These are phyloP conservation scores for Pseudotulostoma volvatum DNA, from an alignment of 495 filamentous ascomycete species.

Conservation along the genomic window DNA sequence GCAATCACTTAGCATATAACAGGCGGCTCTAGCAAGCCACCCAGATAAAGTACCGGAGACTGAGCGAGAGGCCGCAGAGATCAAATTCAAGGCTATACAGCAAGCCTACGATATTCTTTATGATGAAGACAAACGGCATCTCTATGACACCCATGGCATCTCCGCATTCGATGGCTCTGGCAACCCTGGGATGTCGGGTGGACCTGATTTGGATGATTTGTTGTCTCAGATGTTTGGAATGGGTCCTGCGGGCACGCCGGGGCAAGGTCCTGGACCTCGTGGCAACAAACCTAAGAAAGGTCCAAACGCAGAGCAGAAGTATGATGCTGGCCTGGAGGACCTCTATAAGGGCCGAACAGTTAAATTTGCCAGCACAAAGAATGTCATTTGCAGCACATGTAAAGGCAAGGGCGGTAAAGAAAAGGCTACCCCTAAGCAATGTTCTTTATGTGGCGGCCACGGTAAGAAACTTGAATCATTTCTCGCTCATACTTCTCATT, in stretches of 20 bases:
- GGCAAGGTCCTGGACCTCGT: conserved; percentile 40
- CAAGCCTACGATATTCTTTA: conserved; percentile 95
- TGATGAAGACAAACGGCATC: conserved; percentile 80
- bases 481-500: not conserved
- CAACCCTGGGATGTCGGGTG: conserved; percentile 48
- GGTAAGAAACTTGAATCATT: conserved; percentile 23
- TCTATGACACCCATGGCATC: conserved; percentile 94
- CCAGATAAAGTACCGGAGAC: conserved; percentile 91
- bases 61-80: conserved; percentile 66
- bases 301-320: conserved; percentile 72
- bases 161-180: conserved; percentile 65
- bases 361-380: conserved; percentile 85
- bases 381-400: conserved; percentile 72
- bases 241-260: conserved; percentile 39
- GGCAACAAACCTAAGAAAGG: conserved; percentile 52
- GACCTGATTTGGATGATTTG: conserved; percentile 77
- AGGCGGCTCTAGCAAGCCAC: conserved; percentile 80
- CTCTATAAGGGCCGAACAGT: conserved; percentile 97
- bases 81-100: conserved; percentile 77
- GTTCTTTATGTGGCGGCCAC: conserved; percentile 63
- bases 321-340: conserved; percentile 80
- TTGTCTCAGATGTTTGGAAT: conserved; percentile 75
- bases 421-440: conserved; percentile 72
- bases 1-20: conserved; percentile 1
- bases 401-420: conserved; percentile 85